Conservation (phyloP, 2,329 filamentous ascomycete species). For the Calonectria naviculata region DNA sequence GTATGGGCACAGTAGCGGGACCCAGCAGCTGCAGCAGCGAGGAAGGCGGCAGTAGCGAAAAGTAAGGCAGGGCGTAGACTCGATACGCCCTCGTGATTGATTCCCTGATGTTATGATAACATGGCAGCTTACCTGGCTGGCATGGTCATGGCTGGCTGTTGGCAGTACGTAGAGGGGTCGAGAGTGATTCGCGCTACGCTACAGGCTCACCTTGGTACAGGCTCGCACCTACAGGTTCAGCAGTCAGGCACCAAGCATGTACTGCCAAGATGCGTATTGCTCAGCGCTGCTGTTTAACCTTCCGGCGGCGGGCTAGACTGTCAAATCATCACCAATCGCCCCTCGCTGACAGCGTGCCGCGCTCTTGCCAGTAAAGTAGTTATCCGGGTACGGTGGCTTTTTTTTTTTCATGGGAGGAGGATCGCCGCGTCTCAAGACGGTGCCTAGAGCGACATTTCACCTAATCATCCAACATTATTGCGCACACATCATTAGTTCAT, state of each 20-base stretch:
- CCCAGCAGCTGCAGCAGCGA: slow-evolving; percentile 3
- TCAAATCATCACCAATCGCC: slow-evolving; percentile 11
- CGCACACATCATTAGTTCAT: background rate
- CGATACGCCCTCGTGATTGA: slow-evolving; percentile 35
- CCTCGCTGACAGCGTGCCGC: background rate
- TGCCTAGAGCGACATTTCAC: background rate
- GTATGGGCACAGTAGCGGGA: background rate
- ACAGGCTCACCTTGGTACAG: background rate
- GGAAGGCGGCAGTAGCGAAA: background rate
- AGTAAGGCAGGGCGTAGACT: background rate
- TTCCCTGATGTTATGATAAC: slow-evolving; percentile 6
- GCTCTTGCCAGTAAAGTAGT: background rate
- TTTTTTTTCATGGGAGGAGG: background rate
- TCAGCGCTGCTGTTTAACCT: slow-evolving; percentile 1
- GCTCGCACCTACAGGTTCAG: background rate
- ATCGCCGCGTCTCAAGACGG: background rate
- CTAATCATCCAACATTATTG: background rate
- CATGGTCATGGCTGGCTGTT: background rate
- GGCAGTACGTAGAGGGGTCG: background rate
- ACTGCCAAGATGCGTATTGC: background rate
- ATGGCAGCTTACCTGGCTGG: background rate
- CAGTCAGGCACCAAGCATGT: background rate
- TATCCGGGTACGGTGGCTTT: background rate
- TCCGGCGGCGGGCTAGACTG: background rate
- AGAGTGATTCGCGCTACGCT: background rate